These are phyloP conservation scores for Pyropia yezoensis DNA, from an alignment of 23 red algal species.

Conservation along the genomic window DNA sequence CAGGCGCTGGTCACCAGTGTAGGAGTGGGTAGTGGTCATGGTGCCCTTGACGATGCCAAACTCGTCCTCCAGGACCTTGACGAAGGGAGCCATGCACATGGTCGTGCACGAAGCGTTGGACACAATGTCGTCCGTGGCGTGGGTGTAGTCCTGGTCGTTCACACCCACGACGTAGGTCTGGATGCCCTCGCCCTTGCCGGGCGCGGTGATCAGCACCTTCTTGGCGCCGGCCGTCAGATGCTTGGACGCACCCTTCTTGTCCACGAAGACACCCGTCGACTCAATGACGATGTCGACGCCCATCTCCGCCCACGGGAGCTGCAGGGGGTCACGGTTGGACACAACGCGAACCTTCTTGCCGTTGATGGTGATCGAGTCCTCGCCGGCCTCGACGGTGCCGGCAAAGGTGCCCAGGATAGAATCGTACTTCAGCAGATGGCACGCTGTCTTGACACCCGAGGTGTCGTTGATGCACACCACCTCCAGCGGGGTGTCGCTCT, in stretches of 20 bases:
- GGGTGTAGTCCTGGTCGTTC: slow-evolving; percentile 57
- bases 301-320: slow-evolving; percentile 82
- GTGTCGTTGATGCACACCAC: slow-evolving; percentile 94
- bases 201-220: slow-evolving; percentile 98
- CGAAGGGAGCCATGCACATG: slow-evolving; percentile 96
- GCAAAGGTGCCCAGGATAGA: slow-evolving; percentile 83
- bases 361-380: slow-evolving; percentile 65
- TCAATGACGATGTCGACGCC: slow-evolving; percentile 92
- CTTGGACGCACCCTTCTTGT: slow-evolving; percentile 67
- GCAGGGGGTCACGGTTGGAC: slow-evolving; percentile 78
- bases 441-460: slow-evolving; percentile 88
- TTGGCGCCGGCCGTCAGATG: slow-evolving; percentile 92
- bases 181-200: slow-evolving; percentile 85
- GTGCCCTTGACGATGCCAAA: slow-evolving; percentile 89
- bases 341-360: slow-evolving; percentile 82
- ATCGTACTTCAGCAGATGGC: slow-evolving; percentile 98
- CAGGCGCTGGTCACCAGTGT: slow-evolving; percentile 89
- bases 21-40: slow-evolving; percentile 99
- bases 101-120: slow-evolving; percentile 97
- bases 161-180: slow-evolving; percentile 85
- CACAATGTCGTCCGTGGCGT: slow-evolving; percentile 76
- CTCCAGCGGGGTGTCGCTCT: slow-evolving; percentile 65
- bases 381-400: slow-evolving; percentile 60
- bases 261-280: slow-evolving; percentile 91
- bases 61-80: slow-evolving; percentile 87